phyloP scores from a whole-genome alignment of 176 grass and related monocot species.

The Eleusine indica region DNA sequence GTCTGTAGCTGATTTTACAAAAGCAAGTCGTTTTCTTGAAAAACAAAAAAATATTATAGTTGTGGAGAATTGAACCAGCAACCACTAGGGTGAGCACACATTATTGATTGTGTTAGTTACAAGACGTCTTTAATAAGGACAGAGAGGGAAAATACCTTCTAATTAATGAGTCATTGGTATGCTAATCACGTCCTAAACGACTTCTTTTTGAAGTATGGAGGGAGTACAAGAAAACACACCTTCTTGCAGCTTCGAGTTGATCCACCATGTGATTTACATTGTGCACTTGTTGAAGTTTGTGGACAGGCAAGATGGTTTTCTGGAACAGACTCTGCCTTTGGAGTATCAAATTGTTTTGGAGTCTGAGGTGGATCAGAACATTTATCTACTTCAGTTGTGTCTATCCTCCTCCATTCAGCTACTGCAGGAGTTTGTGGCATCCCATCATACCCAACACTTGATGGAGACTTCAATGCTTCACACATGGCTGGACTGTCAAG shows the following conservation, averaged over 20 bases:
- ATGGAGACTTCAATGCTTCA: conserved; percentile 45
- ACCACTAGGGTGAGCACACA: no score
- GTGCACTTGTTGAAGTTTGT: conserved; percentile 53
- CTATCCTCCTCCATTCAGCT: conserved; percentile 34
- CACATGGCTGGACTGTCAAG: conserved; percentile 49
- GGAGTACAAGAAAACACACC: conserved; percentile 47
- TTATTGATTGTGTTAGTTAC: no score
- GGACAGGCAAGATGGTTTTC: conserved; percentile 39
- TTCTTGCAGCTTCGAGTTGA: conserved; percentile 91
- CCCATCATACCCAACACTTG: conserved; percentile 44
- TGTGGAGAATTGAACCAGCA: no score
- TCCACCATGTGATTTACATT: conserved; percentile 55
- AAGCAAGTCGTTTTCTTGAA: no score
- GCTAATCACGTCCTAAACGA: no score
- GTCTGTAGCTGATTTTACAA: no score
- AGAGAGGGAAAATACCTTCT: no score
- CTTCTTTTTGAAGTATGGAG: no score
- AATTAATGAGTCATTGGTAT: no score
- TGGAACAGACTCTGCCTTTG: conserved; percentile 36
- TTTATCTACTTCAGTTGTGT: conserved; percentile 42
- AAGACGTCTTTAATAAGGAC: no score
- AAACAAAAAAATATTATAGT: no score
- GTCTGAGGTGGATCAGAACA: conserved; percentile 44
- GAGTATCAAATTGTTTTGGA: conserved; percentile 35
- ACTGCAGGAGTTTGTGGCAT: conserved; percentile 18